phyloP scores from a whole-genome alignment of 371 early-diverging fungal genomes.

The Homolaphlyctis polyrhiza region DNA sequence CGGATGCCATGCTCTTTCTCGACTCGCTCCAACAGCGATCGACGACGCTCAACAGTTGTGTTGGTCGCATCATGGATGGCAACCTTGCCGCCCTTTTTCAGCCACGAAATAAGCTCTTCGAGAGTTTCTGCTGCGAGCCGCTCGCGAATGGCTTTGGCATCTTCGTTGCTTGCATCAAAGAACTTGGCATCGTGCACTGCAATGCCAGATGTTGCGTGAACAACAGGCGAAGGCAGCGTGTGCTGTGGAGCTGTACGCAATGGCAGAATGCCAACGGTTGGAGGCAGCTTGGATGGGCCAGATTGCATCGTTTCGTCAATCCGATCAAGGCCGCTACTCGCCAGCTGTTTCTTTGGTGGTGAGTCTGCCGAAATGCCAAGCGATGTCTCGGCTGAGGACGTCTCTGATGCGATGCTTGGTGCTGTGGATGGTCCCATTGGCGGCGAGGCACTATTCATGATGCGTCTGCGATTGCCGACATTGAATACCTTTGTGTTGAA shows the following conservation, averaged over 20 bases:
- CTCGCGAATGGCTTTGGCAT: constrained; percentile 65
- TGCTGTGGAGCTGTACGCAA: not conserved
- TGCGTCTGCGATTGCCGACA: constrained; percentile 79
- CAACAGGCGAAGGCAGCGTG: constrained; percentile 17
- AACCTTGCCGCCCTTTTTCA: constrained; percentile 65
- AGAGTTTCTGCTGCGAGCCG: constrained; percentile 70
- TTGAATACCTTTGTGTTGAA: constrained; percentile 61
- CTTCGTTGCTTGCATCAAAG: constrained; percentile 74
- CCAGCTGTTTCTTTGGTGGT: no score
- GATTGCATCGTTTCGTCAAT: no score
- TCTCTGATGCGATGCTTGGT: no score
- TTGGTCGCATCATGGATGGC: constrained; percentile 91
- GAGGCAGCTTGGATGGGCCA: no score
- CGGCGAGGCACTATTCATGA: no score
- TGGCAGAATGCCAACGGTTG: not conserved
- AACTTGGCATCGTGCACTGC: constrained; percentile 52
- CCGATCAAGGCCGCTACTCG: no score
- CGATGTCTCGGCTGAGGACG: no score
- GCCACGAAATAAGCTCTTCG: constrained; percentile 76
- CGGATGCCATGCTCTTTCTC: constrained; percentile 36
- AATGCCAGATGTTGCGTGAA: constrained; percentile 13
- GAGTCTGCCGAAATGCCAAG: no score
- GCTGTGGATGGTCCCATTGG: no score
- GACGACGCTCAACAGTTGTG: constrained; percentile 68
- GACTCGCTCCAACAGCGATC: constrained; percentile 58